Base-by-base conservation (phyloP, 768 basidiomycete species). In the Rubroboletus satanas region DNA sequence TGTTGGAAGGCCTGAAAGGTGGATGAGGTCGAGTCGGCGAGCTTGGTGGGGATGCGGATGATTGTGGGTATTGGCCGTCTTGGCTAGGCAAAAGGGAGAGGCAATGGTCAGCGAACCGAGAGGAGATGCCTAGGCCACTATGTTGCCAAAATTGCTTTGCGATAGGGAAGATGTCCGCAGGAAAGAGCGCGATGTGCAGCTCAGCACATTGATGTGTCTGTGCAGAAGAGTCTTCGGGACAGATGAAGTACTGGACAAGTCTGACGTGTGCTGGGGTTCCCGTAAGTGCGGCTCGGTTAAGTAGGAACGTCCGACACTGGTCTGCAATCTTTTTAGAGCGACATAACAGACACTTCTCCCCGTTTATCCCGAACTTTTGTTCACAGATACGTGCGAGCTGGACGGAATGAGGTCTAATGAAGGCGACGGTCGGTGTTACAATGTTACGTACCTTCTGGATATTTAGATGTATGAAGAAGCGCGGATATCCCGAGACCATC, bases 121-220 rank as follows among this genome's bases (percentile, higher is more conserved):
- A 93, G 4, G 90, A 93, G 38, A 99, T 85, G 1, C 95, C 94
- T 55, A 88, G 74, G 0, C 96, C 96, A 0, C 88, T 84, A 68
- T 98, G 96, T 62, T 98, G 95, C 96, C 96, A 98, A 71, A 95
- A 98, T 69, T 93, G 80, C 67, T 90, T 96, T 8, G 91, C 93
- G 7, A 87, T 68, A 9, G 79, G 64, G 62, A 79, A 85, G 4
- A 80, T 70, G 5, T 82, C 78, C 3, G 74, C 69, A 7, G 86
- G 83, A 67, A 94, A 91, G 15, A 99, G 73, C 2, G 86, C 85
- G 59, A 95, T 89, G 68, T 96, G 87, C 1, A 99, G 77, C 54
- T 90, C 84, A 37, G 81, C 72, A 58, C 79, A 74, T 45, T 66
- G 59, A 51, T 56, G 62, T 61, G 66, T 49, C 35, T 51, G 57